phyloP scores from a whole-genome alignment of 192 early-diverging fungal genomes.

The Diversispora epigaea region DNA sequence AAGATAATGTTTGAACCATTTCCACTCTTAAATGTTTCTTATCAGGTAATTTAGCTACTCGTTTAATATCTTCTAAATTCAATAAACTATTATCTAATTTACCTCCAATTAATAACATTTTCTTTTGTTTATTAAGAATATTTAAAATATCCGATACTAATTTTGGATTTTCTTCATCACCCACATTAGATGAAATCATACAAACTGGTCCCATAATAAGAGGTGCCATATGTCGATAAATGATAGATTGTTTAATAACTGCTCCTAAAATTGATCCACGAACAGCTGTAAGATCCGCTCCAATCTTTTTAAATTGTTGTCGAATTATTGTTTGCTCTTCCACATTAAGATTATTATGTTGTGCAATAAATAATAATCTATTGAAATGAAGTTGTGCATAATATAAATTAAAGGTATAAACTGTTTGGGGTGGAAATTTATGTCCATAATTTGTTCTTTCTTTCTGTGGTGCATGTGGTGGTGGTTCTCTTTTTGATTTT shows the following conservation, averaged over 20 bases:
- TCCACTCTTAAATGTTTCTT: conserved; percentile 47
- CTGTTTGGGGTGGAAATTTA: conserved; percentile 47
- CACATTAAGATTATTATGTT: conserved; percentile 63
- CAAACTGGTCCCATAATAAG: conserved; percentile 54
- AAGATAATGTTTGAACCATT: conserved; percentile 48
- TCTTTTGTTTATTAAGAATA: conserved; percentile 52
- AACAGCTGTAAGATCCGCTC: conserved; percentile 45
- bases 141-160: conserved; percentile 43
- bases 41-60: conserved; percentile 51
- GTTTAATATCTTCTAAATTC: conserved; percentile 49
- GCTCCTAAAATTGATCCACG: conserved; percentile 51
- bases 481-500: neutral
- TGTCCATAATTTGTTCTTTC: conserved; percentile 42
- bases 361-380: conserved; percentile 53
- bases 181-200: conserved; percentile 48
- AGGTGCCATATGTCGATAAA: conserved; percentile 50
- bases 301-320: conserved; percentile 40
- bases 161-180: conserved; percentile 43
- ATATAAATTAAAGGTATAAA: conserved; percentile 51
- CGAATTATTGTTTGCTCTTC: conserved; percentile 52
- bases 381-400: conserved; percentile 45
- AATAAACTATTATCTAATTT: conserved; percentile 54
- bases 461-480: conserved; percentile 32
- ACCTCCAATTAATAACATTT: conserved; percentile 57
- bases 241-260: conserved; percentile 42